Evolutionary conservation across 352 stramenopile species (phyloP).

Genomic region (Phytophthora europaea): DNA sequence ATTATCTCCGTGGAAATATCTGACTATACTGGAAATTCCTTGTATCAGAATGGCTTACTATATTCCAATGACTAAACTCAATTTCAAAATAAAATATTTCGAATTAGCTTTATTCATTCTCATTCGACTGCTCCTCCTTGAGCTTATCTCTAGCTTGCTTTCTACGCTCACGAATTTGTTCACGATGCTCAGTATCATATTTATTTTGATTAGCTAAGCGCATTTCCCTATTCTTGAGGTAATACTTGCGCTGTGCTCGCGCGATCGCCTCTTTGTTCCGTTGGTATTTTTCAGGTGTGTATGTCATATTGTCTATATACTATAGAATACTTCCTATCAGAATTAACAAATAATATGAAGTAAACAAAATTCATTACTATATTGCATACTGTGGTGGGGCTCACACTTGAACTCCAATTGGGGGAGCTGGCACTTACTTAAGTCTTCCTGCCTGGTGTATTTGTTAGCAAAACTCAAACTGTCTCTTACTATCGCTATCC

Average conservation of each 20-base stretch:
- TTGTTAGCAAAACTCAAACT: not conserved
- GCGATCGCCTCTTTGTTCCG: conserved; percentile 2
- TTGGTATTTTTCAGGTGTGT: conserved; percentile 6
- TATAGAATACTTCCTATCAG: conserved; percentile 7
- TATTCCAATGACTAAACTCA: not conserved
- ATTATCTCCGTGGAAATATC: not conserved
- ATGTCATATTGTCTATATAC: conserved; percentile 2
- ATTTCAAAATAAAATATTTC: conserved; percentile 6
- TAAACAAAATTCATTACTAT: too few species aligned
- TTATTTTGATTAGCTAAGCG: conserved; percentile 2
- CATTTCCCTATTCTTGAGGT: conserved; percentile 4
- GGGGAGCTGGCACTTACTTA: not conserved
- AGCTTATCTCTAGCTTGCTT: not conserved
- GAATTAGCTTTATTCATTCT: not conserved
- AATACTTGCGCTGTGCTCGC: conserved; percentile 4
- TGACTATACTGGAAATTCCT: not conserved
- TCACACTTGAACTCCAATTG: not conserved
- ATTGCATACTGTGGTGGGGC: too few species aligned
- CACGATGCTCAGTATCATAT: not conserved
- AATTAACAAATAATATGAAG: conserved; percentile 3
- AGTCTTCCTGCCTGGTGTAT: not conserved
- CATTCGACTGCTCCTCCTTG: too few species aligned
- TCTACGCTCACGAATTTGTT: conserved; percentile 1
- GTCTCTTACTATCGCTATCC: not conserved
- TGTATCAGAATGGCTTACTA: conserved; percentile 5